Evolutionary conservation across 2,329 filamentous ascomycete genomes (phyloP), one percentile per base, ranked within the genome.

Genomic region (Pseudogymnoascus sp.): DNA sequence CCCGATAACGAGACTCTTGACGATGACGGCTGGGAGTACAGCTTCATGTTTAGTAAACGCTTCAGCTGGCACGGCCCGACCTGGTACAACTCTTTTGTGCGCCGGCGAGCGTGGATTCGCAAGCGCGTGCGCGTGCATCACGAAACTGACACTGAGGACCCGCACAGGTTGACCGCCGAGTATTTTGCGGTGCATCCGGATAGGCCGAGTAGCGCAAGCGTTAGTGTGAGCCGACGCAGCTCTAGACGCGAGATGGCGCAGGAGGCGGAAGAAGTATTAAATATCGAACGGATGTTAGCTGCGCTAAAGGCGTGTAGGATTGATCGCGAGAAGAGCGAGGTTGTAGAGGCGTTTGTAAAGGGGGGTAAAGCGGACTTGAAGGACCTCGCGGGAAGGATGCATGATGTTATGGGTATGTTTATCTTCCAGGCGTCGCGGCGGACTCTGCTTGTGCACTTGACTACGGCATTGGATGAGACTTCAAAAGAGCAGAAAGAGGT

Each of bases 11-110:
- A 88, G 2, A 88, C 89, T 65, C 86, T 90, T 10, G 95, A 97
- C 71, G 88, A 93, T 66, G 90, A 93, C 67, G 95, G 95, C 3
- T 99, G 95, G 95, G 89, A 96, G 73, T 99, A 99, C 76, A 95
- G 91, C 15, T 92, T 97, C 73, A 88, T 90, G 68, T 99, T 97
- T 73, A 79, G 80, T 67, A 85, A 82, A 35, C 80, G 77, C 44
- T 91, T 89, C 68, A 85, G 86, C 2, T 99, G 95, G 95, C 95
- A 99, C 75, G 87, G 88, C 2, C 89, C 90, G 17, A 88, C 86
- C 26, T 97, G 93, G 93, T 96, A 91, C 76, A 93, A 93, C 74
- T 96, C 91, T 1, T 99, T 93, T 72, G 95, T 97, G n/a, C 83
- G 95, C 36, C 82, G 95, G 68, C 83, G 95, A 66, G 86, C 91